Evolutionary conservation across 805 yeast species (phyloP).

Genomic region (Ogataea thermomethanolica): DNA sequence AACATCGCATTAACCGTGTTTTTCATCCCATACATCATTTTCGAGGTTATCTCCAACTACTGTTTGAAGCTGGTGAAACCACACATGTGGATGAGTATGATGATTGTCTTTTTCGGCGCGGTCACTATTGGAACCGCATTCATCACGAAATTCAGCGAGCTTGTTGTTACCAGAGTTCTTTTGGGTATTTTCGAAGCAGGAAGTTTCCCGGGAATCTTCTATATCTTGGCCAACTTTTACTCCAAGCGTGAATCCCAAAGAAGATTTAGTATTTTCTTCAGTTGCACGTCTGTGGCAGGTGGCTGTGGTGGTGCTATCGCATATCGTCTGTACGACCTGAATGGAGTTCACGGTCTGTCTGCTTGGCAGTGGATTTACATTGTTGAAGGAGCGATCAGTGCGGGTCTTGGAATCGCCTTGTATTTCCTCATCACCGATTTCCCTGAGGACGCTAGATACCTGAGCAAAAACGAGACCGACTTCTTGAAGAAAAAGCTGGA

Average conservation of each 20-base stretch:
- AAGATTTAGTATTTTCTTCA: constrained; percentile 65
- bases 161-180: constrained; percentile 60
- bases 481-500: constrained; percentile 59
- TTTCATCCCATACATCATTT: constrained; percentile 65
- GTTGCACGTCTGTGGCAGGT: constrained; percentile 72
- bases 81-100: constrained; percentile 56
- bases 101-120: constrained; percentile 62
- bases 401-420: constrained; percentile 32
- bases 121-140: constrained; percentile 66
- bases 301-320: constrained; percentile 78
- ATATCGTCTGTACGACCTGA: constrained; percentile 54
- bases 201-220: constrained; percentile 73
- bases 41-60: constrained; percentile 65
- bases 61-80: constrained; percentile 57
- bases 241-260: constrained; percentile 62
- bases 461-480: constrained; percentile 48
- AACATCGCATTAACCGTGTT: constrained; percentile 65
- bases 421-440: constrained; percentile 60
- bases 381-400: constrained; percentile 36
- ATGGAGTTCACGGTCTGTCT: constrained; percentile 40
- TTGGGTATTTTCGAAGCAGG: constrained; percentile 70
- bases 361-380: constrained; percentile 49
- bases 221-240: constrained; percentile 64
- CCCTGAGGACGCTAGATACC: constrained; percentile 63
- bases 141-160: constrained; percentile 52